Base-by-base conservation (phyloP, 2,329 filamentous ascomycete genomes). In the Fusarium domesticum region DNA sequence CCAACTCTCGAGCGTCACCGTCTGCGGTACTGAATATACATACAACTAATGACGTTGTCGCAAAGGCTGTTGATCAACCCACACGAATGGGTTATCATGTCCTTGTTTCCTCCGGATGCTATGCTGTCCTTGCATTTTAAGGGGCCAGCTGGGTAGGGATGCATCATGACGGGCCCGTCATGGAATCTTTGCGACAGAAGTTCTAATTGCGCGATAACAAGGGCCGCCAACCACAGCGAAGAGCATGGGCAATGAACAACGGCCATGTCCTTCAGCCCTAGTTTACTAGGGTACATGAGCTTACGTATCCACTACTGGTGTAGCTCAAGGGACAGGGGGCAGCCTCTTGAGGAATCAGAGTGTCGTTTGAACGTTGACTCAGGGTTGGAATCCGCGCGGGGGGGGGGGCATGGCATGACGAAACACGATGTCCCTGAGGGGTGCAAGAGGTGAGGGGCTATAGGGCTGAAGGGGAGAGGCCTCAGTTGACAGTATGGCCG, bases 241-340 rank as follows among this genome's bases (percentile, higher is more conserved):
- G 59, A 37, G 46, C 45, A 47, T 30, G 39, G 35, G 37, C 16
- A 23, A 33, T 28, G 8, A 28, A 28, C 7, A 12, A 28, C 23
- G 14, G 23, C 23, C 14, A 28, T 4, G 23, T 12, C 23, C 23
- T 8, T 11, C 40, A 35, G 48, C 35, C 36, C 47, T 42, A 48
- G 48, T 39, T 37, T 16, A 37, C 44, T 51, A 39, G 42, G 45
- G 47, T 47, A 45, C 39, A 44, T 39, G 19, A 20, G 51, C 54
- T 53, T 52, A 60, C 50, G 51, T 53, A 56, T 43, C 57, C 57
- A 59, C 57, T 39, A n/a, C 19, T 45, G 39, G 40, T 37, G 35
- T 45, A 43, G 40, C 38, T 45, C 45, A 44, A 47, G 48, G 53
- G 43, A 36, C 37, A 35, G 39, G 48, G 46, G 48, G 45, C 18